These are phyloP conservation scores for Paramecium tetraurelia DNA, from an alignment of 73 alveolate species.

Conservation along the genomic window DNA sequence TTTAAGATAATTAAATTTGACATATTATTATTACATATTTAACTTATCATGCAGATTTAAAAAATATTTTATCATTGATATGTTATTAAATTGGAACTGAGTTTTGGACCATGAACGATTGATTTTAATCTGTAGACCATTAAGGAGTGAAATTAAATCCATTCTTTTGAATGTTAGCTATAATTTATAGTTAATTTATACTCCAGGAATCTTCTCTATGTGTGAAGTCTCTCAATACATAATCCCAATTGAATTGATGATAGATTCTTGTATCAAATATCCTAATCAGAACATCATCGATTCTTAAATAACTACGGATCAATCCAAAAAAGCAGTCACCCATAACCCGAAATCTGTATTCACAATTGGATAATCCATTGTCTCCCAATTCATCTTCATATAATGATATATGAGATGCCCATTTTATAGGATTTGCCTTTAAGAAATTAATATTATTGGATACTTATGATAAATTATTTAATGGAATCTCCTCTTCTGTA, in stretches of 20 bases:
- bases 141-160: conserved; percentile 61
- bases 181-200: not conserved
- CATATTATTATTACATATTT: not conserved
- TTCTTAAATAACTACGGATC: conserved; percentile 93
- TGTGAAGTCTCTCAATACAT: conserved; percentile 65
- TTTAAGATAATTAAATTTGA: not conserved
- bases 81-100: not conserved
- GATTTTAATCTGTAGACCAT: conserved; percentile 40
- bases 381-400: conserved; percentile 98
- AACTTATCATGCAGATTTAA: not conserved
- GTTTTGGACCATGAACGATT: not conserved
- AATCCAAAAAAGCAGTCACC: conserved; percentile 96
- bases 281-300: conserved; percentile 94
- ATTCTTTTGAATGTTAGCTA: conserved; percentile 8
- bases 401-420: conserved; percentile 82
- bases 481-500: conserved; percentile 88
- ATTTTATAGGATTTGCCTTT: conserved; percentile 90
- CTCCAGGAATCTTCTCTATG: conserved; percentile 56
- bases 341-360: conserved; percentile 96
- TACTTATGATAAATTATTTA: conserved; percentile 71
- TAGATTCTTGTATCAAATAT: conserved; percentile 96
- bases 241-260: conserved; percentile 85
- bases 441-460: not conserved
- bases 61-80: conserved; percentile 21
- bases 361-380: conserved; percentile 83